Percentiles rank a stretch among this genome's conserved stretches.
phyloP scores from a whole-genome alignment of 441 rosid genomes.

The Syzygium syzygioides region DNA sequence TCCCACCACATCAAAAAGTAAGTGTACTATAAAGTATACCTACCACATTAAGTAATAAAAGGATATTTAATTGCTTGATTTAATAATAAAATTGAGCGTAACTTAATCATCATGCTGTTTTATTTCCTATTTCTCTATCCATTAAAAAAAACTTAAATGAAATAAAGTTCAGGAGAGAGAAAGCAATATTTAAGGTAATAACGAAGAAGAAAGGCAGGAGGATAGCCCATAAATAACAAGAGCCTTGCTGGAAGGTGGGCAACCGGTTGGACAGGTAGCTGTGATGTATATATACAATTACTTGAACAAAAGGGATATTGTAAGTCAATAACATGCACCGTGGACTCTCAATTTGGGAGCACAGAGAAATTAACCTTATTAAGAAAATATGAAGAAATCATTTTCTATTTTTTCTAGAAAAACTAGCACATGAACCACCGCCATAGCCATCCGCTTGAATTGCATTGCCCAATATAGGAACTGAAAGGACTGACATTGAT shows the following conservation, averaged over 20 bases:
- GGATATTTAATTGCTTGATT: not conserved
- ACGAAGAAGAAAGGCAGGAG: not conserved
- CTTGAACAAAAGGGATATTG: not conserved
- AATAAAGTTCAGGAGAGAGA: not conserved
- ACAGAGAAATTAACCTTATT: not conserved
- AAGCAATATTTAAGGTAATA: not conserved
- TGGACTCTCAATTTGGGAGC: not conserved
- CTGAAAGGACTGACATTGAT: not conserved
- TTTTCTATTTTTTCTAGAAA: not conserved
- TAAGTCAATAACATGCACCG: not conserved
- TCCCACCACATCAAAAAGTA: not conserved
- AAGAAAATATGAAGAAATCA: not conserved
- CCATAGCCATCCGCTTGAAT: not conserved
- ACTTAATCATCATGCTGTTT: not conserved
- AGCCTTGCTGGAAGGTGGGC: too few relatives aligned
- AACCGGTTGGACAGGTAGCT: too few relatives aligned
- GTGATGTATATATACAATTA: not conserved
- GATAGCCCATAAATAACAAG: too few relatives aligned
- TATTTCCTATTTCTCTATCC: not conserved
- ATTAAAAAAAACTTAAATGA: fast-evolving
- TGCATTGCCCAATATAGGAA: not conserved
- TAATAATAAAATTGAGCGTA: not conserved
- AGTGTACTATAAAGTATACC: not conserved
- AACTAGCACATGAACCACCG: not conserved
- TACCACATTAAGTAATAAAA: not conserved